Conservation (phyloP, 1,284 basidiomycete genomes). For the Trichosporon sp. region DNA sequence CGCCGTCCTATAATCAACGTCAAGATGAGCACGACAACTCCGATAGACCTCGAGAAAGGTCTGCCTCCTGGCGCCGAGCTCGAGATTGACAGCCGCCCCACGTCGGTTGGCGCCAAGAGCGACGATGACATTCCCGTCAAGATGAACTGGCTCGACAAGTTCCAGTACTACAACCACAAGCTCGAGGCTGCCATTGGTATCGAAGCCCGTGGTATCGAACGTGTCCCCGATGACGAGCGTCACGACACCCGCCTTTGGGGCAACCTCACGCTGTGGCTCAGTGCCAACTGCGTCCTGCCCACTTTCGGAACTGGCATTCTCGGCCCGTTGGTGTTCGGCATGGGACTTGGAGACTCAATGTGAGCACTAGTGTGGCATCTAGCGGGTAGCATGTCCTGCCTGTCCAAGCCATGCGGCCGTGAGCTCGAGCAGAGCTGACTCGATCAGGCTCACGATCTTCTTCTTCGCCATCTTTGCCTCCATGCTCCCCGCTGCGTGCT, state of each 20-base stretch:
- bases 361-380: conserved; percentile 3
- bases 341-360: conserved; percentile 34
- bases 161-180: conserved; percentile 24
- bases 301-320: conserved; percentile 37
- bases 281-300: conserved; percentile 37
- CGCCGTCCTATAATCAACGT: neutral
- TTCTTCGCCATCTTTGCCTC: conserved; percentile 30
- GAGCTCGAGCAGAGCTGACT: neutral
- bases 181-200: conserved; percentile 30
- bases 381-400: neutral
- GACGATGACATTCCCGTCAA: conserved; percentile 15
- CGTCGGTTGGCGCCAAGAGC: neutral
- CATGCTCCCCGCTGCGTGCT: conserved; percentile 30
- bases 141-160: conserved; percentile 22
- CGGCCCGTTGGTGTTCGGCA: conserved; percentile 28
- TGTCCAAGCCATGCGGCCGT: neutral
- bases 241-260: conserved; percentile 27
- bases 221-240: conserved; percentile 29
- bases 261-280: conserved; percentile 30
- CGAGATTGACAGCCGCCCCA: neutral
- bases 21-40: neutral
- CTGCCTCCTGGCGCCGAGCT: neutral
- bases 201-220: conserved; percentile 40
- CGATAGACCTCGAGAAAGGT: neutral
- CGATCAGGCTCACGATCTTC: conserved; percentile 30